Percentiles rank a stretch among this genome's conserved stretches.
phyloP scores from a whole-genome alignment of 2,329 filamentous ascomycete genomes.

The Apiospora hydei region DNA sequence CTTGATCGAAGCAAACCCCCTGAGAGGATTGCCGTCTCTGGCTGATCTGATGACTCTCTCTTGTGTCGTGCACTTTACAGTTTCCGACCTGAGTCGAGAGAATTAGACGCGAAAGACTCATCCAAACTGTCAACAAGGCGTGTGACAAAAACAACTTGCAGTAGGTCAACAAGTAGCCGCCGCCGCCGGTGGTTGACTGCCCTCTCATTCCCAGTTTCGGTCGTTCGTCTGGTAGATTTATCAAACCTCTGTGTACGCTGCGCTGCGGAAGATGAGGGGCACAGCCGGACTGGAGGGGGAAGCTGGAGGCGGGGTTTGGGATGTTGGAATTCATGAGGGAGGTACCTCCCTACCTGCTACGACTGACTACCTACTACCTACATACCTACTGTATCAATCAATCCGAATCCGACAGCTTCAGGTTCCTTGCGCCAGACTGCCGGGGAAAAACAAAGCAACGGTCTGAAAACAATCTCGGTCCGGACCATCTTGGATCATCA shows the following conservation, averaged over 20 bases:
- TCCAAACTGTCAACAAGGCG: slow-evolving; percentile 19
- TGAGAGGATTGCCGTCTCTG: neutral
- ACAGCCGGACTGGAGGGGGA: slow-evolving; percentile 8
- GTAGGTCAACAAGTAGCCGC: slow-evolving; percentile 3
- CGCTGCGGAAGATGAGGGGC: slow-evolving; percentile 8
- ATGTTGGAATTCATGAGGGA: neutral
- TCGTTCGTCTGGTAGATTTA: neutral
- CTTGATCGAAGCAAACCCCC: neutral
- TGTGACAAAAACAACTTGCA: neutral
- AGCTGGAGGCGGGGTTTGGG: slow-evolving; percentile 10
- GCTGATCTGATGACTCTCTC: slow-evolving; percentile 13
- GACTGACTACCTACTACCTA: neutral
- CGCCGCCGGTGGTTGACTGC: neutral
- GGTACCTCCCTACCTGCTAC: slow-evolving; percentile 1
- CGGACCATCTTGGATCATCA: neutral
- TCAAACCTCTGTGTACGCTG: neutral
- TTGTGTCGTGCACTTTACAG: slow-evolving; percentile 15
- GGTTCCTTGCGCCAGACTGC: neutral
- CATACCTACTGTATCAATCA: neutral
- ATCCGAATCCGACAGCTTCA: slow-evolving; percentile 3
- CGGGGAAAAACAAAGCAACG: neutral
- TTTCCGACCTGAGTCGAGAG: slow-evolving; percentile 20
- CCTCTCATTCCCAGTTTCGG: neutral
- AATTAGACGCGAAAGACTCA: slow-evolving; percentile 19
- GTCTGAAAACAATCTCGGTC: neutral